phyloP scores from a whole-genome alignment of 2,329 filamentous ascomycete species.

The Arthroderma sp. region DNA sequence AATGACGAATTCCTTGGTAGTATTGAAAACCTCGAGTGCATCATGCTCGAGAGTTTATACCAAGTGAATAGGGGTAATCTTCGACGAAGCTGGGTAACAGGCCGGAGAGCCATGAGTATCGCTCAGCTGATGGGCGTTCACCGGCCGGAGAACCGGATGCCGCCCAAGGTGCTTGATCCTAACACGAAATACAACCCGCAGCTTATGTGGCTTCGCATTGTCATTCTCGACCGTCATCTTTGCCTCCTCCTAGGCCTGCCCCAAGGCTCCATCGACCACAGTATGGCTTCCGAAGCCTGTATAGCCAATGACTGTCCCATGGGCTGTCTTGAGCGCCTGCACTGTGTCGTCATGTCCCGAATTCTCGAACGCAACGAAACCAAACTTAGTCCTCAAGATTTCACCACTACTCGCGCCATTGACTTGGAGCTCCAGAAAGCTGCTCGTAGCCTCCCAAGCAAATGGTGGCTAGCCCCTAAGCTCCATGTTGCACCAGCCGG shows the following conservation, averaged over 20 bases:
- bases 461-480: conserved; percentile 34
- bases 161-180: conserved; percentile 8
- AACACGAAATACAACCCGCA: conserved; percentile 9
- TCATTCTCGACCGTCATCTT: conserved; percentile 26
- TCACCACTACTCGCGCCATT: conserved; percentile 33
- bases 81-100: conserved; percentile 27
- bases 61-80: conserved; percentile 29
- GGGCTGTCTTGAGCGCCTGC: conserved; percentile 35
- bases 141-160: conserved; percentile 13
- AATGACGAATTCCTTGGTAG: conserved; percentile 26
- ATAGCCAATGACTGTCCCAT: conserved; percentile 21
- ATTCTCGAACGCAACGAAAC: conserved; percentile 37
- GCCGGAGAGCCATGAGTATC: conserved; percentile 26
- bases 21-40: conserved; percentile 31
- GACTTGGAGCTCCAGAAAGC: conserved; percentile 32
- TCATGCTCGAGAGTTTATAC: conserved; percentile 30
- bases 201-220: conserved; percentile 28
- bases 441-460: conserved; percentile 24
- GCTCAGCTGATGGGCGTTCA: conserved; percentile 34
- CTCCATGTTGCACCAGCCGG: conserved; percentile 3
- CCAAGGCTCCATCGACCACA: conserved; percentile 14
- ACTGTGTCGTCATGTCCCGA: conserved; percentile 30
- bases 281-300: conserved; percentile 14
- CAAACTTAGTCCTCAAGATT: conserved; percentile 6
- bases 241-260: conserved; percentile 31